Conservation (phyloP, 2,329 filamentous ascomycete genomes). For the Teratosphaeriaceae sp. region DNA sequence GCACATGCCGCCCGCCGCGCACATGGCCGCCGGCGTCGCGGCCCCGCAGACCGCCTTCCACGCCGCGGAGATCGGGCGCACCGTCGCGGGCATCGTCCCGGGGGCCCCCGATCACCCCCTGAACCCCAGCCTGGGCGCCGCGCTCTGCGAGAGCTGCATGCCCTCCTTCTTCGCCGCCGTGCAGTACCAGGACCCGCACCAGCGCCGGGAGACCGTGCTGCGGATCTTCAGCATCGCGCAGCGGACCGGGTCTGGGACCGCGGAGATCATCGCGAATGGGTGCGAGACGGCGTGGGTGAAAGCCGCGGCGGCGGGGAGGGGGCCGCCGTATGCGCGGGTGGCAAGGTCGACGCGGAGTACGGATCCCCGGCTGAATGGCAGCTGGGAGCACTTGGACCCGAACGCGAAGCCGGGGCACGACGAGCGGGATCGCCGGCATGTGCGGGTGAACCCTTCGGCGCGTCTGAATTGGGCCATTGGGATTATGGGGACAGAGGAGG, state of each 20-base stretch:
- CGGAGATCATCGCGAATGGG: slow-evolving; percentile 70
- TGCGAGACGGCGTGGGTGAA: slow-evolving; percentile 82
- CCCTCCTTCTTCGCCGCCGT: slow-evolving; percentile 82
- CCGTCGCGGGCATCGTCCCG: slow-evolving; percentile 62
- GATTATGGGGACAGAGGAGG: slow-evolving; percentile 68
- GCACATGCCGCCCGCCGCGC: slow-evolving; percentile 82
- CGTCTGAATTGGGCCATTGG: slow-evolving; percentile 71
- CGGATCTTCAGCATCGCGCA: slow-evolving; percentile 69
- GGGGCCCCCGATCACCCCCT: slow-evolving; percentile 50
- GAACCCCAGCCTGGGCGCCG: slow-evolving; percentile 71
- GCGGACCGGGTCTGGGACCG: slow-evolving; percentile 82
- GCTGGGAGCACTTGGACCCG: slow-evolving; percentile 24
- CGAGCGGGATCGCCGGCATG: slow-evolving; percentile 41
- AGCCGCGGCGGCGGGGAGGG: slow-evolving; percentile 63
- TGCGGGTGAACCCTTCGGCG: slow-evolving; percentile 58
- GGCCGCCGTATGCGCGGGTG: slow-evolving; percentile 61
- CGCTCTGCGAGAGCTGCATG: slow-evolving; percentile 75
- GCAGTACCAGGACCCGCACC: slow-evolving; percentile 63
- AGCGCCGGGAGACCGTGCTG: slow-evolving; percentile 71
- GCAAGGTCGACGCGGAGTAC: slow-evolving; percentile 21
- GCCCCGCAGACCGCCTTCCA: slow-evolving; percentile 64
- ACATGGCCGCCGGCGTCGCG: slow-evolving; percentile 75
- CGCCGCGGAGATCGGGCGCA: slow-evolving; percentile 71
- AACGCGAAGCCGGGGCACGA: slow-evolving; percentile 20
- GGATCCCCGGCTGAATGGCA: slow-evolving; percentile 27